A percentile compares a stretch with the other conserved stretches of the same genome.
Evolutionary conservation across 345 rosid genomes (phyloP).

Genomic region (Eucalyptus polyanthemos): DNA sequence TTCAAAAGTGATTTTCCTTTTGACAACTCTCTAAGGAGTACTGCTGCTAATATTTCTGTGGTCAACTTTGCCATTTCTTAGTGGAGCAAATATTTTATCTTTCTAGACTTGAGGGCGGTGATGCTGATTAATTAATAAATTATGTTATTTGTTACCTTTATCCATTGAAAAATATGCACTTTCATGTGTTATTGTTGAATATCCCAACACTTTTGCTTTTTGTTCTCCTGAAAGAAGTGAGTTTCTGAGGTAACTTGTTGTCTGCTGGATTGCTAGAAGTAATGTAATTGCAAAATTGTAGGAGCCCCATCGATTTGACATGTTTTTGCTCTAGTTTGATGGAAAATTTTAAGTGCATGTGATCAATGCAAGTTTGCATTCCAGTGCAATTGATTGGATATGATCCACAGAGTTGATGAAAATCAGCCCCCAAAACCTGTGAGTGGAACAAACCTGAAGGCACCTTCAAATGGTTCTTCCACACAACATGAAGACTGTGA

Average conservation of each 20-base stretch:
- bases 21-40: neutral
- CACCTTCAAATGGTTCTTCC: constrained; percentile 10
- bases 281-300: neutral
- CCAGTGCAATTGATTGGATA: neutral
- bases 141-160: neutral
- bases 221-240: neutral
- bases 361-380: neutral
- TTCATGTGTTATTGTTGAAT: neutral
- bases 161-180: neutral
- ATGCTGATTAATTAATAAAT: neutral
- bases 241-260: neutral
- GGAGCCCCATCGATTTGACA: neutral
- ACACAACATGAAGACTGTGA: constrained; percentile 22
- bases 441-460: constrained; percentile 10
- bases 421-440: constrained; percentile 31
- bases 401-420: constrained; percentile 48
- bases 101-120: neutral
- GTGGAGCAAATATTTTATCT: neutral
- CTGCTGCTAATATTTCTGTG: neutral
- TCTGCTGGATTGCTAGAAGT: neutral
- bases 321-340: neutral
- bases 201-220: neutral
- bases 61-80: neutral
- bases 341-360: neutral
- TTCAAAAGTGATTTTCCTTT: neutral